Conservation (phyloP, 2,329 filamentous ascomycete genomes). For the Ramichloridium luteum region DNA sequence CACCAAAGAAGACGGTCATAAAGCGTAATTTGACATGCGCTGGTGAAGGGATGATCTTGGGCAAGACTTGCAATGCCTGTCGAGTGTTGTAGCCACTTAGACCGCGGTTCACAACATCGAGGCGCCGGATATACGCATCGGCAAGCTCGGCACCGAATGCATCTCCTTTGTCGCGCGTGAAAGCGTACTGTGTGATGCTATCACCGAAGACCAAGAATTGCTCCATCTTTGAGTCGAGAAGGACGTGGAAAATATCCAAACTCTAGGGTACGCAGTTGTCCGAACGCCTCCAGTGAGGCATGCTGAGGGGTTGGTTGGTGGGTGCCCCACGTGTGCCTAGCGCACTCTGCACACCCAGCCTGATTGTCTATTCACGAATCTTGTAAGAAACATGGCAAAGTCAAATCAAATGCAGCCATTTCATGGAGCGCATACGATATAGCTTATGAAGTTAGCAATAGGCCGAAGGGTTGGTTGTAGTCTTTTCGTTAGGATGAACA, state of each 20-base stretch:
- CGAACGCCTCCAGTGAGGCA: too few species aligned
- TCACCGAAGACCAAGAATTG: conserved; percentile 70
- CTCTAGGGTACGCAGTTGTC: too few species aligned
- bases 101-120: conserved; percentile 83
- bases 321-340: too few species aligned
- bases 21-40: conserved; percentile 51
- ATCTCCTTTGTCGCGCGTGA: conserved; percentile 50
- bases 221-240: conserved; percentile 37
- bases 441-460: too few species aligned
- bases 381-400: too few species aligned
- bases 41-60: conserved; percentile 58
- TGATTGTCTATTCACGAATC: too few species aligned
- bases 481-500: too few species aligned
- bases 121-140: conserved; percentile 55
- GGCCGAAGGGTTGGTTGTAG: too few species aligned
- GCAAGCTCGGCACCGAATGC: conserved; percentile 63
- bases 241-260: neutral
- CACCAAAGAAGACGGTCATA: conserved; percentile 57
- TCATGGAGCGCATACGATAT: too few species aligned
- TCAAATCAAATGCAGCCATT: too few species aligned
- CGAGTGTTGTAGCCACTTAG: conserved; percentile 74
- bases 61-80: conserved; percentile 57
- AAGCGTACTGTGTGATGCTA: conserved; percentile 65
- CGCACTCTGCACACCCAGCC: too few species aligned
- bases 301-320: too few species aligned